These are phyloP conservation scores for Astraeus odoratus DNA, from an alignment of 768 basidiomycete genomes.

Conservation along the genomic window DNA sequence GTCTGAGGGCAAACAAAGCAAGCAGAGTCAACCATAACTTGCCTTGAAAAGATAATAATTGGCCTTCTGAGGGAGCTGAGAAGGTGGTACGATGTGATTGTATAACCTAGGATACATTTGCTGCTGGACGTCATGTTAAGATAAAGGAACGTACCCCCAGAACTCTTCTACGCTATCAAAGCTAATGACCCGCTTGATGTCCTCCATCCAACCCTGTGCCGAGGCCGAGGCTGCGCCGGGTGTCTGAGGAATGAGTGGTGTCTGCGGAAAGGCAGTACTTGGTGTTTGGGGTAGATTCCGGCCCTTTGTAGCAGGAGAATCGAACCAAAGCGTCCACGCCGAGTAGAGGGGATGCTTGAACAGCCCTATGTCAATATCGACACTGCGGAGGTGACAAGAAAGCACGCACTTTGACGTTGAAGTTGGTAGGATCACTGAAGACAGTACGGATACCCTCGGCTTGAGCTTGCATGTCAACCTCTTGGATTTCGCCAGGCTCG, in stretches of 20 bases:
- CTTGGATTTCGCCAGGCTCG: slow-evolving; percentile 84
- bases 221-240: slow-evolving; percentile 61
- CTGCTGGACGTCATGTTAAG: slow-evolving; percentile 2
- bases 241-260: slow-evolving; percentile 65
- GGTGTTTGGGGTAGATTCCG: slow-evolving; percentile 85
- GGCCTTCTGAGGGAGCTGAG: slow-evolving; percentile 88
- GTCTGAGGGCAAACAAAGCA: slow-evolving; percentile 4
- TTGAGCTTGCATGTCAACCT: slow-evolving; percentile 78
- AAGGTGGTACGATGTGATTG: slow-evolving; percentile 96
- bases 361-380: slow-evolving; percentile 2
- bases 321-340: slow-evolving; percentile 97
- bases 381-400: not conserved
- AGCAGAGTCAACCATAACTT: slow-evolving; percentile 14
- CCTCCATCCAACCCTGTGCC: slow-evolving; percentile 96
- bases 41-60: slow-evolving; percentile 99
- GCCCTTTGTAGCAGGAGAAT: slow-evolving; percentile 87
- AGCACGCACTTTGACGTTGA: slow-evolving; percentile 84
- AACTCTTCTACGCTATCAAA: slow-evolving; percentile 99
- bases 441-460: slow-evolving; percentile 85
- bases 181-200: slow-evolving; percentile 92
- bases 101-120: slow-evolving; percentile 54
- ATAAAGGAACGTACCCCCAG: slow-evolving; percentile 73
- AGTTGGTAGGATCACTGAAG: slow-evolving; percentile 86
- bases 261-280: slow-evolving; percentile 68
- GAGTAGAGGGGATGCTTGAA: slow-evolving; percentile 87